Evolutionary conservation across 495 filamentous ascomycete genomes (phyloP), one percentile per base, ranked within the genome.

Genomic region (Lepraria neglecta): DNA sequence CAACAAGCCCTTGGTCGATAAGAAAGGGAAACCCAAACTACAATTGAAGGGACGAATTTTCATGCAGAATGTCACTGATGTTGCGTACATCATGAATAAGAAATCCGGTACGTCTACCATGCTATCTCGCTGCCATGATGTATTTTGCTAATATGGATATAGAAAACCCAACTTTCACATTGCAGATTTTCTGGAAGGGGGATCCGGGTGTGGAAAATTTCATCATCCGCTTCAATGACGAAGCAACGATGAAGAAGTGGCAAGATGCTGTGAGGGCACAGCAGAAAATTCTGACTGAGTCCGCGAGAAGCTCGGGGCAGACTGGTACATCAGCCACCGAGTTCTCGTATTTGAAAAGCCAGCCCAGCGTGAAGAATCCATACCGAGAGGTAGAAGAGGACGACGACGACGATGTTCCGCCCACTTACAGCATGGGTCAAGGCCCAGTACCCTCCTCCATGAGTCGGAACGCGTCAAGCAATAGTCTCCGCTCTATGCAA

Each of bases 161-260:
- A 67, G 65, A 67, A 11, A 67, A 11, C 21, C 51, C 31, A 35
- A 54, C 51, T 4, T 54, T 54, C 51, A 91, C 89, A 0, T 88
- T 96, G 46, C 94, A 97, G 71, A 97, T 98, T 52, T 97, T 90
- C 77, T 98, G 94, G 94, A 97, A 94, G 70, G 95, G 92, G 6
- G 94, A 98, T 65, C 89, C 92, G 5, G 89, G 90, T 0, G 91
- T 97, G 6, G 94, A 98, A 71, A 96, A 94, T 69, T 98, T 98
- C 71, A 84, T 92, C 68, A 95, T 98, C 68, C 86, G 87, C 61
- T 97, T 96, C 72, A 77, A 79, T 31, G 95, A 90, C 61, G 95
- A 98, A 73, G 88, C 94, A 58, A 82, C 76, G 17, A 92, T 97
- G 87, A 91, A 87, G 68, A 94, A 89, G 68, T 98, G 94, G 94